phyloP scores from a whole-genome alignment of 495 filamentous ascomycete species.

The Oleoguttula mirabilis region DNA sequence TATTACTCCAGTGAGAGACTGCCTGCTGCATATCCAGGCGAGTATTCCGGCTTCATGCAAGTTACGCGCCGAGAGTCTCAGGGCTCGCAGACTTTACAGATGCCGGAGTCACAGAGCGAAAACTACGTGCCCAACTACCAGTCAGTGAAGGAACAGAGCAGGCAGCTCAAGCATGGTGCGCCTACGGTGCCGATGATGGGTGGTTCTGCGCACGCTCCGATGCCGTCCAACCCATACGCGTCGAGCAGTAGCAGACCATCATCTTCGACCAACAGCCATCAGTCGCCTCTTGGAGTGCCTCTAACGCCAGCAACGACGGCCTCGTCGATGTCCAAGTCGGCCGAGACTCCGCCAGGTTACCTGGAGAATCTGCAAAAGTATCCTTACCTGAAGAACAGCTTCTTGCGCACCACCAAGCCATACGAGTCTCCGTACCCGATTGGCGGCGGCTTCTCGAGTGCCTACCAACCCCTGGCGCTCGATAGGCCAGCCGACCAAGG shows the following conservation, averaged over 20 bases:
- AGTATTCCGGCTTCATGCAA: slow-evolving; percentile 15
- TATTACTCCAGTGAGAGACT: slow-evolving; percentile 19
- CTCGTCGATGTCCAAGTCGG: slow-evolving; percentile 1
- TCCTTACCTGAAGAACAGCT: slow-evolving; percentile 30
- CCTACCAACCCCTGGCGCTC: slow-evolving; percentile 20
- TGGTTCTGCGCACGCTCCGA: slow-evolving; percentile 1
- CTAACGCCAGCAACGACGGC: slow-evolving; percentile 17
- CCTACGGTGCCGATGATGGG: slow-evolving; percentile 17
- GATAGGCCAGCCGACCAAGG: not conserved
- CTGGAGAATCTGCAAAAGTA: slow-evolving; percentile 28
- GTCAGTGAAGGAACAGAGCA: slow-evolving; percentile 9
- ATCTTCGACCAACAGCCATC: slow-evolving; percentile 11
- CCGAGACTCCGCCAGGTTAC: slow-evolving; percentile 19
- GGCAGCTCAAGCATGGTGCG: slow-evolving; percentile 12
- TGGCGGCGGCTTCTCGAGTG: slow-evolving; percentile 23
- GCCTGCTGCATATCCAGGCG: slow-evolving; percentile 15
- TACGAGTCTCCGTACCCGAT: slow-evolving; percentile 28
- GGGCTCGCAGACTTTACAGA: slow-evolving; percentile 5
- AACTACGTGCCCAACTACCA: slow-evolving; percentile 12
- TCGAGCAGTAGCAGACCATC: slow-evolving; percentile 15
- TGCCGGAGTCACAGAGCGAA: not conserved
- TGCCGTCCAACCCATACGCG: slow-evolving; percentile 13
- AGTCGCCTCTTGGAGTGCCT: slow-evolving; percentile 12
- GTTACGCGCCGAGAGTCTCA: slow-evolving; percentile 10
- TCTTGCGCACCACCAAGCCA: slow-evolving; percentile 24